phyloP scores from a whole-genome alignment of 352 stramenopile genomes.

The Phytopythium boreale region DNA sequence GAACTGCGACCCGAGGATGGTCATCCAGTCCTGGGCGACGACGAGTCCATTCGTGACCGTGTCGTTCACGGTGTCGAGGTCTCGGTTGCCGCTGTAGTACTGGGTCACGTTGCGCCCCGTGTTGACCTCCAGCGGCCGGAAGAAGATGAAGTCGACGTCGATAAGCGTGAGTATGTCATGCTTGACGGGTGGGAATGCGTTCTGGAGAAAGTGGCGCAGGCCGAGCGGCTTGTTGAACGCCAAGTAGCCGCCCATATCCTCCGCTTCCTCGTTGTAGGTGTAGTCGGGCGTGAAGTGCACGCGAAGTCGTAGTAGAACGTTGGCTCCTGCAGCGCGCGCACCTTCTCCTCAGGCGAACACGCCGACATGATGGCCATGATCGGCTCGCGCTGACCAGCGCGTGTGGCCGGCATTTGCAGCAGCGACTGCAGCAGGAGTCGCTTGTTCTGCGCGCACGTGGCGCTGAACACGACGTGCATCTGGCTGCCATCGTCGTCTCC shows the following conservation, averaged over 20 bases:
- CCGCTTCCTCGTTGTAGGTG: slow-evolving; percentile 26
- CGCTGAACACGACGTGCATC: slow-evolving; percentile 52
- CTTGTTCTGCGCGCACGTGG: slow-evolving; percentile 34
- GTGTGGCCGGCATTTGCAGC: slow-evolving; percentile 37
- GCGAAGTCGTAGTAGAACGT: slow-evolving; percentile 54
- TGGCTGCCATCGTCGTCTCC: slow-evolving; percentile 27
- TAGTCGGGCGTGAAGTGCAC: slow-evolving; percentile 46
- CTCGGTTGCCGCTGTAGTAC: slow-evolving; percentile 37
- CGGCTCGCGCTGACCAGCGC: slow-evolving; percentile 29
- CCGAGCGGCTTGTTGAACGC: slow-evolving; percentile 56
- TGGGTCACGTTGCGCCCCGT: slow-evolving; percentile 34
- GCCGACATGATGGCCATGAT: slow-evolving; percentile 47
- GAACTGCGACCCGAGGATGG: slow-evolving; percentile 34
- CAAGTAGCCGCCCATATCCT: slow-evolving; percentile 37
- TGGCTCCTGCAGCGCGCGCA: slow-evolving; percentile 26
- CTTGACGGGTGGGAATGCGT: slow-evolving; percentile 34
- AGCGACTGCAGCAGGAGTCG: slow-evolving; percentile 36
- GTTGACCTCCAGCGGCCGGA: slow-evolving; percentile 38
- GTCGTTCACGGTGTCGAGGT: slow-evolving; percentile 31
- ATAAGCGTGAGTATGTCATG: slow-evolving; percentile 38
- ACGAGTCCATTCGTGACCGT: slow-evolving; percentile 32
- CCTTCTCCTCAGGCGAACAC: slow-evolving; percentile 28
- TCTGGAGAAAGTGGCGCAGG: slow-evolving; percentile 44
- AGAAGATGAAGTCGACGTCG: slow-evolving; percentile 39
- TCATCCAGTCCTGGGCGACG: slow-evolving; percentile 43